A percentile compares a stretch with the other conserved stretches of the same genome.
Evolutionary conservation across 495 filamentous ascomycete species (phyloP).

Genomic region (Alectoria sarmentosa): DNA sequence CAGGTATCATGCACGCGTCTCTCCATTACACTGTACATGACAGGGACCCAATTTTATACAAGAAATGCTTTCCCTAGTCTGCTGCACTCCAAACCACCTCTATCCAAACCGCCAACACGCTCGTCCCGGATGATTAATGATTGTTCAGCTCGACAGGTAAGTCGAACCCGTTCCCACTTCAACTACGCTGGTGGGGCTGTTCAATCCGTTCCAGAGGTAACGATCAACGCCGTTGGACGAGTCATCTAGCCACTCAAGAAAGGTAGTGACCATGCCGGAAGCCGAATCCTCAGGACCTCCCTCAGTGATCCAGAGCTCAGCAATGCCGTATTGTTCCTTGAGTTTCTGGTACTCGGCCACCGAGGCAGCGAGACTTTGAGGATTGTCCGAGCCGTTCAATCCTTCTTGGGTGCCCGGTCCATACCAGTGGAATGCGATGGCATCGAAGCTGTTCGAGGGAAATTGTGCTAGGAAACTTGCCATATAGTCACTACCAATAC

Average conservation of each 20-base stretch:
- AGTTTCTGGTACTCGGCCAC: constrained; percentile 44
- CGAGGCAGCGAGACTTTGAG: constrained; percentile 50
- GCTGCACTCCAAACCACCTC: constrained; percentile 9
- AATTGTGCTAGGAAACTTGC: constrained; percentile 12
- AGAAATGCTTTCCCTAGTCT: constrained; percentile 1
- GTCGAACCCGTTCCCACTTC: constrained; percentile 5
- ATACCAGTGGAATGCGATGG: constrained; percentile 22
- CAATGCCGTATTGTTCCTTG: constrained; percentile 39
- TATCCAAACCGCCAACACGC: constrained; percentile 1
- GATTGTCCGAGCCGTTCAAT: constrained; percentile 18
- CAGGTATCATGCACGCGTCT: constrained; percentile 5
- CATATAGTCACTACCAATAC: constrained; percentile 15
- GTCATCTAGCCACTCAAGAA: constrained; percentile 60
- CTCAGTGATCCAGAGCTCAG: constrained; percentile 73
- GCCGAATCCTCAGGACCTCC: constrained; percentile 40
- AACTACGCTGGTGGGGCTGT: constrained; percentile 14
- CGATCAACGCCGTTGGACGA: constrained; percentile 48
- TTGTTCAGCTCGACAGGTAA: constrained; percentile 8
- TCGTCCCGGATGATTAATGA: not conserved
- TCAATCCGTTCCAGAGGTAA: constrained; percentile 65
- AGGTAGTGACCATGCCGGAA: constrained; percentile 36
- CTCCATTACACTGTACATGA: constrained; percentile 13
- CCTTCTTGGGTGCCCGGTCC: constrained; percentile 30
- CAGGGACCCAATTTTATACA: constrained; percentile 3
- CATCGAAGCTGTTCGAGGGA: constrained; percentile 16